A percentile compares a stretch with the other conserved stretches of the same genome.
These are phyloP conservation scores for Aspergillus unguis DNA, from an alignment of 2,329 filamentous ascomycete genomes.

Conservation along the genomic window DNA sequence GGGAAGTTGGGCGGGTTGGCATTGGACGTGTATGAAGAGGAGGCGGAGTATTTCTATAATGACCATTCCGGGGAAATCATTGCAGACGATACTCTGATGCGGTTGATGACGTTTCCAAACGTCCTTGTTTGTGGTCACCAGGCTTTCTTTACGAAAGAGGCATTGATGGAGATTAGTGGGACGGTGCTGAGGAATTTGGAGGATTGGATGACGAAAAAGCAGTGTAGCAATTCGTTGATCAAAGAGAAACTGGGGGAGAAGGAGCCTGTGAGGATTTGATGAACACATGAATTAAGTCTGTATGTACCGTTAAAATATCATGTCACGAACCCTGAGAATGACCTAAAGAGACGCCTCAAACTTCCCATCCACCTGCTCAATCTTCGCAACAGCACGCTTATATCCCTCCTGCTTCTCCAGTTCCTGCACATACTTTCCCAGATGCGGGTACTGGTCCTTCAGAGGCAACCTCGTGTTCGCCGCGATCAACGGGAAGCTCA, in stretches of 20 bases:
- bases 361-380: conserved; percentile 40
- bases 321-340: conserved; percentile 3
- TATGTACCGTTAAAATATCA: background rate
- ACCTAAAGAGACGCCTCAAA: conserved; percentile 30
- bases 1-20: conserved; percentile 60
- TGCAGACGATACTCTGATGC: conserved; percentile 63
- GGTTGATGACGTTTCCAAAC: conserved; percentile 66
- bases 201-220: conserved; percentile 26
- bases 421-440: conserved; percentile 36
- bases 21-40: conserved; percentile 66
- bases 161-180: conserved; percentile 61
- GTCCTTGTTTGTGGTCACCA: conserved; percentile 66
- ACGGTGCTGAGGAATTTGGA: conserved; percentile 57
- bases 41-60: conserved; percentile 59
- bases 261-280: conserved; percentile 31
- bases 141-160: conserved; percentile 67
- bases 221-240: conserved; percentile 31
- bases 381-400: conserved; percentile 39
- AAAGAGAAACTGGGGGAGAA: conserved; percentile 23
- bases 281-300: background rate
- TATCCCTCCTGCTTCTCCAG: conserved; percentile 39
- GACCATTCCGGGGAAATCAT: conserved; percentile 64
- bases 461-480: conserved; percentile 33
- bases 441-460: conserved; percentile 36
- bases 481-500: conserved; percentile 46